These are phyloP conservation scores for Primulina eburnea DNA, from an alignment of 257 asterid species.

Conservation along the genomic window DNA sequence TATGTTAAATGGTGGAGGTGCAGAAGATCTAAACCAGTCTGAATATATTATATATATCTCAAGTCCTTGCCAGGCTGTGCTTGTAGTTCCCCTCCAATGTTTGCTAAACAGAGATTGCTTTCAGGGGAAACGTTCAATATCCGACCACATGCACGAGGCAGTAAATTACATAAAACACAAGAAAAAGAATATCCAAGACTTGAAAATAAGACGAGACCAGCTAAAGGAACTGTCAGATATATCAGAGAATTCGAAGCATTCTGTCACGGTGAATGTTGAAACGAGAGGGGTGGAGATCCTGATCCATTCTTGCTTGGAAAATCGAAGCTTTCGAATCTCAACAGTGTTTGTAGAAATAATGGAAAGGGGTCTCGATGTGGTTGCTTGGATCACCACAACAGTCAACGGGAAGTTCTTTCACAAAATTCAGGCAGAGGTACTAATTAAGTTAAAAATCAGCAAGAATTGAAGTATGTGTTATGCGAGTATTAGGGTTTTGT, in stretches of 20 bases:
- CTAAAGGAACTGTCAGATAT: constrained; percentile 18
- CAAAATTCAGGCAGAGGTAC: constrained; percentile 50
- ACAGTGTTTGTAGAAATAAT: constrained; percentile 34
- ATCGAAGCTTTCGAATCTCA: constrained; percentile 31
- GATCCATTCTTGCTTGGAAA: constrained; percentile 24
- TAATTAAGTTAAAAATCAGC: not conserved
- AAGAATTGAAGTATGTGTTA: too few species aligned
- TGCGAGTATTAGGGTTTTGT: constrained; percentile 7
- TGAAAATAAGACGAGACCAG: constrained; percentile 33
- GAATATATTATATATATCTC: not conserved
- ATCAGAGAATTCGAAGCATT: not conserved
- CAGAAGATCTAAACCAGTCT: not conserved
- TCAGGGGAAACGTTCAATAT: constrained; percentile 55
- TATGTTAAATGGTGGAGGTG: not conserved
- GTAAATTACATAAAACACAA: constrained; percentile 40
- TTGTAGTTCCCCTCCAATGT: too few species aligned
- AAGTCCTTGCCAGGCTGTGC: too few species aligned
- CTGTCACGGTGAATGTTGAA: constrained; percentile 37
- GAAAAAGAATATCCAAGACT: constrained; percentile 39
- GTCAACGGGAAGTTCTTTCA: constrained; percentile 32
- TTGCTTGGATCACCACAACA: constrained; percentile 40
- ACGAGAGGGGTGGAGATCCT: constrained; percentile 40
- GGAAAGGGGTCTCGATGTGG: constrained; percentile 33
- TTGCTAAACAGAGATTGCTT: too few species aligned
- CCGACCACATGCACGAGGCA: constrained; percentile 49